A percentile compares a stretch with the other conserved stretches of the same genome.
These are phyloP conservation scores for Aristolochia fimbriata DNA, from an alignment of 164 flowering plant species.

Conservation along the genomic window DNA sequence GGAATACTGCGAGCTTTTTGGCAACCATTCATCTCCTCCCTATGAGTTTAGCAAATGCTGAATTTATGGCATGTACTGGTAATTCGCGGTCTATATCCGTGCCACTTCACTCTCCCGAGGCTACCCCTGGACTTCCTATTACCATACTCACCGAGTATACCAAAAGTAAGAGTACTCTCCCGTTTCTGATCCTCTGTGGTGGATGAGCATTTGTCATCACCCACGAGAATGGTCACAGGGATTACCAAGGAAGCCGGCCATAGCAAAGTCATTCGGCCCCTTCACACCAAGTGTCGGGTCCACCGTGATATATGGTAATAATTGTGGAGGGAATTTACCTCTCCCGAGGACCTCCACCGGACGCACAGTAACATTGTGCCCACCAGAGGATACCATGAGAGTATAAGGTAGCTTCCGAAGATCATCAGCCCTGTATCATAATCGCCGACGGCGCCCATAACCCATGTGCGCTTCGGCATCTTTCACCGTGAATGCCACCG, in stretches of 20 bases:
- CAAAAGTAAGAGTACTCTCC: too few relatives aligned
- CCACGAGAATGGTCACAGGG: background rate
- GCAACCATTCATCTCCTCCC: background rate
- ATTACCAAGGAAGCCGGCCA: background rate
- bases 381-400: background rate
- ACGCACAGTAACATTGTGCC: background rate
- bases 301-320: background rate
- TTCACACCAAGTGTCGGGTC: background rate
- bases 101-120: background rate
- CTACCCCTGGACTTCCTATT: background rate
- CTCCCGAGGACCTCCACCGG: background rate
- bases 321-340: background rate
- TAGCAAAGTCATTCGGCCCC: background rate
- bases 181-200: background rate
- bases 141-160: background rate
- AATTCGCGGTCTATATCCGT: background rate
- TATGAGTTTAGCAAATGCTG: background rate
- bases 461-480: background rate
- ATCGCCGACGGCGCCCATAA: background rate
- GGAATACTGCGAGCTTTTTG: background rate
- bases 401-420: background rate
- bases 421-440: background rate
- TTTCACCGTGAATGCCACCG: background rate
- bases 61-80: background rate
- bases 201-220: background rate